phyloP scores from a whole-genome alignment of 2,329 filamentous ascomycete species.

The Fusarium incarnatum region DNA sequence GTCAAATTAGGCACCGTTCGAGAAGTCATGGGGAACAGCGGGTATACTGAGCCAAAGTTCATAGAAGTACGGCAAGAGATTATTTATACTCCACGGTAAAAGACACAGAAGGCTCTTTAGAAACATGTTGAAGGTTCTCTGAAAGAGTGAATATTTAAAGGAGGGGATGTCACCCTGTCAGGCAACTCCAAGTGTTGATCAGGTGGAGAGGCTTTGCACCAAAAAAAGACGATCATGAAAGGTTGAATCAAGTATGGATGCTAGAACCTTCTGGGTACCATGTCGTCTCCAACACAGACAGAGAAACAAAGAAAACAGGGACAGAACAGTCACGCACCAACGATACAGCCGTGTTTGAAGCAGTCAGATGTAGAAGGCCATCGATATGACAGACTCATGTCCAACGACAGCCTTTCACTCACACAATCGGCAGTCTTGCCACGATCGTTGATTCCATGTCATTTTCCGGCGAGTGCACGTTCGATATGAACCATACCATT shows the following conservation, averaged over 20 bases:
- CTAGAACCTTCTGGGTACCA: background rate
- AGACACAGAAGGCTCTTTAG: background rate
- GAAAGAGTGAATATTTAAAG: background rate
- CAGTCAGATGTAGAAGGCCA: background rate
- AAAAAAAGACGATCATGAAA: background rate
- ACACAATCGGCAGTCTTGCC: background rate
- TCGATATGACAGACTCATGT: background rate
- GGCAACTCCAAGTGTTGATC: conserved; percentile 13
- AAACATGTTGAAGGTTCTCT: conserved; percentile 8
- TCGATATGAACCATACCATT: background rate
- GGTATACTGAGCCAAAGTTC: background rate
- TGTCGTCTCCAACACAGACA: background rate
- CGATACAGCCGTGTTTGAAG: background rate
- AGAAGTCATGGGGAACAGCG: conserved; percentile 23
- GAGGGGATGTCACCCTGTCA: conserved; percentile 1
- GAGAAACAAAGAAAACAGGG: background rate
- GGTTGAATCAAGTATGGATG: background rate
- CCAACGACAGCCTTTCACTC: background rate
- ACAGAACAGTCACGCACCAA: background rate
- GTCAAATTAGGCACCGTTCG: conserved; percentile 26
- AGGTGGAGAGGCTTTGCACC: background rate
- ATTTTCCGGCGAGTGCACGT: background rate
- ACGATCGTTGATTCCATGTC: background rate
- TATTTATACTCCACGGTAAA: background rate
- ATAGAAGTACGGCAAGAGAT: background rate